Conservation (phyloP, 164 flowering plant species). For the Magnolia officinalis region DNA sequence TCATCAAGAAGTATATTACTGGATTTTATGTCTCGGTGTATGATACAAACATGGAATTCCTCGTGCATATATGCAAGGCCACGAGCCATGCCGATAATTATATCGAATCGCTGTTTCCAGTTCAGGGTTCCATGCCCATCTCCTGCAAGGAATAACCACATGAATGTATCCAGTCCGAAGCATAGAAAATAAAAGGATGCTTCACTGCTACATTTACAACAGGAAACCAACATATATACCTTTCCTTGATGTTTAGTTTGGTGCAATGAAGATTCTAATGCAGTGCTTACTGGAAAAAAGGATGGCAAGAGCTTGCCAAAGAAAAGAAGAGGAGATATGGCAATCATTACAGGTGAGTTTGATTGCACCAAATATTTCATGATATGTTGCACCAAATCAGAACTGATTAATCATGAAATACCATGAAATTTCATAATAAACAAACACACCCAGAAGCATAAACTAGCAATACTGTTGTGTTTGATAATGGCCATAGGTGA, state of each 20-base stretch:
- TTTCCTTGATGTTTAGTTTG: not conserved
- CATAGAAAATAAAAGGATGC: no score
- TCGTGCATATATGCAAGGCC: not conserved
- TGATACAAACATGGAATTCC: not conserved
- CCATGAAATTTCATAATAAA: no score
- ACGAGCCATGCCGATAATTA: constrained; percentile 21
- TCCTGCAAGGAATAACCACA: constrained; percentile 24
- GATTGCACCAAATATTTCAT: no score
- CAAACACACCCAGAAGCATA: no score
- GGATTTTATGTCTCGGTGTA: not conserved
- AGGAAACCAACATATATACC: not conserved
- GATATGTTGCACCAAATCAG: no score
- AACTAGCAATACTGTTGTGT: no score
- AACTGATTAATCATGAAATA: no score
- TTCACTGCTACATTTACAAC: not conserved
- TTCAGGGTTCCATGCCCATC: constrained; percentile 34
- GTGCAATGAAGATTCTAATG: not conserved
- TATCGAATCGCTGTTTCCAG: constrained; percentile 52
- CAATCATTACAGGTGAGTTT: no score
- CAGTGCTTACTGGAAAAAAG: not conserved
- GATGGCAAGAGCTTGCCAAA: not conserved
- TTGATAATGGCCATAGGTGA: no score
- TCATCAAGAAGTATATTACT: not conserved
- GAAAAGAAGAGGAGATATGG: not conserved
- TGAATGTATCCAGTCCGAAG: not conserved